Percentiles rank a stretch among this genome's conserved stretches.
Evolutionary conservation across 805 yeast species (phyloP).

Genomic region (Candida pini): DNA sequence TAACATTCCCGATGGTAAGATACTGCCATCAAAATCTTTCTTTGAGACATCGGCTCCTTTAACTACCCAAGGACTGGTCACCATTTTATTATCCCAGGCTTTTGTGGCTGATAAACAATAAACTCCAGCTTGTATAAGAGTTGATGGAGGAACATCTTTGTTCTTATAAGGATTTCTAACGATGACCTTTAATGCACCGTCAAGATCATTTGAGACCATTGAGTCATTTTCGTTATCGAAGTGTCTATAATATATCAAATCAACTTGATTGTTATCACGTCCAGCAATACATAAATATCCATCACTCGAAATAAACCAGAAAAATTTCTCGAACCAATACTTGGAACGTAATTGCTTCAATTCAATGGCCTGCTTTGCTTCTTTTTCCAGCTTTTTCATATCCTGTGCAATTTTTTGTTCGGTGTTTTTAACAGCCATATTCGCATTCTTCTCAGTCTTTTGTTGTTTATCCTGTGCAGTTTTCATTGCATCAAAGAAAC

Average conservation of each 20-base stretch:
- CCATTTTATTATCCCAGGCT: slow-evolving; percentile 86
- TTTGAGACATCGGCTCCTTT: slow-evolving; percentile 64
- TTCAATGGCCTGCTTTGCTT: slow-evolving; percentile 41
- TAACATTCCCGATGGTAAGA: slow-evolving; percentile 59
- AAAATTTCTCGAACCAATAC: slow-evolving; percentile 89
- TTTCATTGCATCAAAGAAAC: slow-evolving; percentile 73
- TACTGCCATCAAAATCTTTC: slow-evolving; percentile 50
- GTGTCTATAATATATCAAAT: slow-evolving; percentile 73
- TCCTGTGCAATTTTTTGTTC: slow-evolving; percentile 73
- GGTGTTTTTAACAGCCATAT: slow-evolving; percentile 75
- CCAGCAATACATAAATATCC: slow-evolving; percentile 86
- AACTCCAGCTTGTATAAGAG: slow-evolving; percentile 85
- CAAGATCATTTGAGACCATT: slow-evolving; percentile 68
- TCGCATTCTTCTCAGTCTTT: slow-evolving; percentile 73
- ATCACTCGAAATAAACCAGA: slow-evolving; percentile 91
- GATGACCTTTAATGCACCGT: slow-evolving; percentile 70
- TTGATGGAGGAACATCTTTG: slow-evolving; percentile 74
- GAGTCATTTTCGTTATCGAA: slow-evolving; percentile 64
- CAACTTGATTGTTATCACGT: slow-evolving; percentile 72
- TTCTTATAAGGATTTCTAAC: slow-evolving; percentile 73
- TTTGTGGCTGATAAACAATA: slow-evolving; percentile 74
- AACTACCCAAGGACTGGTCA: slow-evolving; percentile 85
- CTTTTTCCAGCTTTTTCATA: slow-evolving; percentile 54
- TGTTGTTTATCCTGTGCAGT: slow-evolving; percentile 70
- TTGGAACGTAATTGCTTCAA: slow-evolving; percentile 63